These are phyloP conservation scores for Thuja plicata DNA, from an alignment of 83 land plant species.

Conservation along the genomic window DNA sequence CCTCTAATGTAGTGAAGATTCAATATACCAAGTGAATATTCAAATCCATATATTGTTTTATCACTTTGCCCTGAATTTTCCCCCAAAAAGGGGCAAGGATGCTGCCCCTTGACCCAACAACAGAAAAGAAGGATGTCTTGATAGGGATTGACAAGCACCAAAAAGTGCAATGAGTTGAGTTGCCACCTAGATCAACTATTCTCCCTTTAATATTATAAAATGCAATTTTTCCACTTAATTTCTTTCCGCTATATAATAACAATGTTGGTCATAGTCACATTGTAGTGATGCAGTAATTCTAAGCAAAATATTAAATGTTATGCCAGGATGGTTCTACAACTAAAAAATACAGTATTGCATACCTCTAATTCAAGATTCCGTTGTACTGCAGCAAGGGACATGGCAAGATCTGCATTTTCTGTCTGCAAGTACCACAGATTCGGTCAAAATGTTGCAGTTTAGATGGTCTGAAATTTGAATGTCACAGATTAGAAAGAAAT, in stretches of 20 bases:
- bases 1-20: too few relatives aligned
- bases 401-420: slow-evolving; percentile 62
- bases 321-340: background rate
- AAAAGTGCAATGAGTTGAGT: too few relatives aligned
- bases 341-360: background rate
- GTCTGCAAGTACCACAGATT: slow-evolving; percentile 36
- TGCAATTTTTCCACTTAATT: too few relatives aligned
- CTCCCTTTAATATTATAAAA: too few relatives aligned
- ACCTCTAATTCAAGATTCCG: slow-evolving; percentile 64
- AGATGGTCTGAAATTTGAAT: slow-evolving; percentile 1
- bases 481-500: background rate
- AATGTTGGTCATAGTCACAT: background rate
- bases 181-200: too few relatives aligned
- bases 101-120: too few relatives aligned
- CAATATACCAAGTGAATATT: too few relatives aligned
- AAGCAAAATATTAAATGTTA: background rate
- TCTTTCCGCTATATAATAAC: background rate
- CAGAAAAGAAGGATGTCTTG: too few relatives aligned
- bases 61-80: too few relatives aligned
- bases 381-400: slow-evolving; percentile 54
- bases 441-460: background rate
- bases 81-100: too few relatives aligned
- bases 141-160: too few relatives aligned
- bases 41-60: too few relatives aligned
- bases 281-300: background rate